Base-by-base conservation (phyloP, 805 yeast species). In the Candida caryicola region DNA sequence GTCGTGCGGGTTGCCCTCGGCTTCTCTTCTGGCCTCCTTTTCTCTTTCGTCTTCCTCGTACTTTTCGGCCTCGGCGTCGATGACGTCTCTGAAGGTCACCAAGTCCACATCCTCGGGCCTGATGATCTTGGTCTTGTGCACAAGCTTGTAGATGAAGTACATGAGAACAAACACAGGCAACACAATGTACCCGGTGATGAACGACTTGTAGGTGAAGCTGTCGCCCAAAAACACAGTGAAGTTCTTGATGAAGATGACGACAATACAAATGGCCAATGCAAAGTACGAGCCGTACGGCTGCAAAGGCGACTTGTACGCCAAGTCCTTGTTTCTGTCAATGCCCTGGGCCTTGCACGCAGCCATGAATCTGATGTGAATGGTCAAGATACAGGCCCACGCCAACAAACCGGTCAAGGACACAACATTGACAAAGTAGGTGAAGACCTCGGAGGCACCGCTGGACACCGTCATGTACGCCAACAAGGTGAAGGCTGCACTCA, bases 121-220 rank as follows among this genome's bases (percentile, higher is more conserved):
- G 37, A 76, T 68, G 19, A 69, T 41, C 49, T 67, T 71, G 23
- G 84, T 69, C 57, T 71, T 79, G 55, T 60, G 62, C 45, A 64
- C 47, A 27, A 80, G n/a, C 64, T 82, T 82, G 69, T 77, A 81
- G 4, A 85, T 87, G 44, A 73, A 50, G 46, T 65, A 73, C 41
- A 74, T 66, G 33, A 77, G 63, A 25, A 80, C 28, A 50, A 72
- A 84, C 8, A 82, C 79, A 25, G 87, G 87, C 33, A 84, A 72
- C 21, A 85, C 85, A 51, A 85, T 81, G 62, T 85, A 84, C 31
- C 90, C 89, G 23, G 91, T 82, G 53, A 85, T 81, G 55, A 85
- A 85, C 14, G 69, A 69, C 59, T 78, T 76, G 63, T 79, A 80
- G 46, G 76, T 74, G 57, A 84, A 81, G 4, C 45, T 23, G 38